These are phyloP conservation scores for Yamadazyma songkhlaensis DNA, from an alignment of 1,139 yeast species.

Conservation along the genomic window DNA sequence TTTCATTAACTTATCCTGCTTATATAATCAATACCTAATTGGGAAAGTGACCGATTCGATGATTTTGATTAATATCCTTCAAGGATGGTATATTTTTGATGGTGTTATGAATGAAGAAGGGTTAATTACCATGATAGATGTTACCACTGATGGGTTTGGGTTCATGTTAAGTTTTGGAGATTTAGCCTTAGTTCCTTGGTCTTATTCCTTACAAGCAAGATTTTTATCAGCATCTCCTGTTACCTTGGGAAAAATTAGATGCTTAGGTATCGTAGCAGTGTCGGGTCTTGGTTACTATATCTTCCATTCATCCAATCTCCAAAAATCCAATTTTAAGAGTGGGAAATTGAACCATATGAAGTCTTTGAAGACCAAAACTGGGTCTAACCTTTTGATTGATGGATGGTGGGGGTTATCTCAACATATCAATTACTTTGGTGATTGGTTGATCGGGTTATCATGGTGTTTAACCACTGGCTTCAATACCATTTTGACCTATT, in stretches of 20 bases:
- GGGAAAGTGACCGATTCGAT: conserved; percentile 74
- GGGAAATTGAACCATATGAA: conserved; percentile 65
- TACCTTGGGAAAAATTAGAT: conserved; percentile 44
- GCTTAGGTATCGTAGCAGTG: conserved; percentile 41
- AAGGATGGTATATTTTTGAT: conserved; percentile 81
- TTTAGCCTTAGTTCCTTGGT: conserved; percentile 89
- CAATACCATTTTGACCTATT: conserved; percentile 79
- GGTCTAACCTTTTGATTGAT: conserved; percentile 76
- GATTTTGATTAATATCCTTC: conserved; percentile 64
- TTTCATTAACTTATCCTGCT: conserved; percentile 71
- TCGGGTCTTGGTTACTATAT: conserved; percentile 67
- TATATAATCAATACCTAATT: conserved; percentile 73
- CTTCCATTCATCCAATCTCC: conserved; percentile 79
- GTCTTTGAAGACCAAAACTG: conserved; percentile 70
- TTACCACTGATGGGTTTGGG: conserved; percentile 95
- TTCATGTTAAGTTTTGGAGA: conserved; percentile 96
- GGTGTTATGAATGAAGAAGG: conserved; percentile 93
- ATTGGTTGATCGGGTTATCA: conserved; percentile 87
- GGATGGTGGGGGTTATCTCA: conserved; percentile 98
- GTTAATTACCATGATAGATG: conserved; percentile 88
- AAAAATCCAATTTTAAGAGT: conserved; percentile 79
- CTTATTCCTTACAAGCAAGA: conserved; percentile 83
- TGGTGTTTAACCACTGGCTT: conserved; percentile 94
- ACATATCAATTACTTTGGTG: conserved; percentile 93
- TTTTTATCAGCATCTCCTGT: conserved; percentile 58